Conservation (phyloP, 768 basidiomycete species). For the Chalciporus chontae region DNA sequence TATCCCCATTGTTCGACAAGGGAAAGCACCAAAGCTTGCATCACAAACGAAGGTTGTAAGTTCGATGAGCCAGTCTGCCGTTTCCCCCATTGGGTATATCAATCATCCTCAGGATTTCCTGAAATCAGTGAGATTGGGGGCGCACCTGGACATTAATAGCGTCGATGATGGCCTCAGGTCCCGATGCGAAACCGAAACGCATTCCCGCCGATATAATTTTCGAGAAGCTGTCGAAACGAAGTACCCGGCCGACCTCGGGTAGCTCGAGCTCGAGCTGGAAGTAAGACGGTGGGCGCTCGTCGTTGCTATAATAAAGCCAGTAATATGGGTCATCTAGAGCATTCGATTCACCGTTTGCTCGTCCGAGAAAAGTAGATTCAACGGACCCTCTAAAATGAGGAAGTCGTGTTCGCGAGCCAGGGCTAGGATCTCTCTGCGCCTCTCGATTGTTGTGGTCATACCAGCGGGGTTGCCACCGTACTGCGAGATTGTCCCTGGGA, state of each 20-base stretch:
- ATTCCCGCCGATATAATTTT: constrained; percentile 73
- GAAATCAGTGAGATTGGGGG: constrained; percentile 8
- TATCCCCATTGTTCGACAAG: constrained; percentile 66
- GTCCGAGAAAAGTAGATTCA: neutral
- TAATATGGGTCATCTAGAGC: constrained; percentile 63
- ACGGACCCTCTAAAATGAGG: constrained; percentile 69
- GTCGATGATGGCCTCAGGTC: constrained; percentile 56
- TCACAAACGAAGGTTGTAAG: constrained; percentile 54
- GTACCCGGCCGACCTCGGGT: constrained; percentile 63
- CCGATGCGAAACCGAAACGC: constrained; percentile 72
- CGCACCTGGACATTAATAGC: constrained; percentile 65
- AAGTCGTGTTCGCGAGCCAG: constrained; percentile 67
- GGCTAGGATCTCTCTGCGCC: constrained; percentile 59
- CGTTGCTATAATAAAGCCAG: constrained; percentile 61
- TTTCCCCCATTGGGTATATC: neutral
- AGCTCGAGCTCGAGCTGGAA: constrained; percentile 67
- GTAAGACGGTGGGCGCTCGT: constrained; percentile 64
- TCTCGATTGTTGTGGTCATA: constrained; percentile 60
- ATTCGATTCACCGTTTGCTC: neutral
- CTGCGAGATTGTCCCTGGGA: constrained; percentile 27
- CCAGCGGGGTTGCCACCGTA: constrained; percentile 82
- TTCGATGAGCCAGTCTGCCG: constrained; percentile 58
- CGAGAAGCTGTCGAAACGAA: constrained; percentile 82
- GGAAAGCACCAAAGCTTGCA: constrained; percentile 51
- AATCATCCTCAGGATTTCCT: neutral